Base-by-base conservation (phyloP, 2,329 filamentous ascomycete species). In the Lojkania enalia region DNA sequence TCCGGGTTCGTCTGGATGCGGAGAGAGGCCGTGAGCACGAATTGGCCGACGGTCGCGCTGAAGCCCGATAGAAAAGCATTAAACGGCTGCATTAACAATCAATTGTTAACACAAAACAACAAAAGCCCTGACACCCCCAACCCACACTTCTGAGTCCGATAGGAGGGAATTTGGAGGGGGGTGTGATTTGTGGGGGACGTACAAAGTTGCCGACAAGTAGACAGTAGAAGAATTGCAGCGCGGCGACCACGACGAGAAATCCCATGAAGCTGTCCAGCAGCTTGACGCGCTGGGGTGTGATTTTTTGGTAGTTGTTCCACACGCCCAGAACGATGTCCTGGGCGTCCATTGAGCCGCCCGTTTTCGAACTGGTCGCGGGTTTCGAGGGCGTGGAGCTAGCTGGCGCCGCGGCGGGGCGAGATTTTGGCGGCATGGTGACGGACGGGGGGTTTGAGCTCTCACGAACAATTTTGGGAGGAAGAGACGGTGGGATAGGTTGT, bases 31-130 rank as follows among this genome's bases (percentile, higher is more conserved):
- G 94, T 96, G 58, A 99, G 83, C 52, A 99, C 94, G 70, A 99
- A 99, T 70, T 99, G 94, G 51, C 94, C 94, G 52, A 99, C 92
- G 1, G 92, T 94, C 13, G 92, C 90, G 50, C 84, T 85, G 77
- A 99, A 99, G 36, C 94, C 95, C 21, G 91, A 89, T 21, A 99
- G 83, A 77, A 99, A 99, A 54, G 95, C 94, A 71, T 99, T 99
- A 80, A 99, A 99, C 7, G 94, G 94, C 92, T 97, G 64, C 6
- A 6, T 16, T 16, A 9, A 23, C 13, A 20, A 14, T 37, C 31
- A 27, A n/a, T 9, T n/a, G n/a, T n/a, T n/a, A n/a, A n/a, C n/a
- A n/a, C n/a, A n/a, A n/a, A n/a, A n/a, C n/a, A n/a, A n/a, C n/a
- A n/a, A n/a, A n/a, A n/a, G n/a, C n/a, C n/a, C n/a, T n/a, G n/a